These are phyloP conservation scores for Mycena crocata DNA, from an alignment of 768 basidiomycete genomes.

Conservation along the genomic window DNA sequence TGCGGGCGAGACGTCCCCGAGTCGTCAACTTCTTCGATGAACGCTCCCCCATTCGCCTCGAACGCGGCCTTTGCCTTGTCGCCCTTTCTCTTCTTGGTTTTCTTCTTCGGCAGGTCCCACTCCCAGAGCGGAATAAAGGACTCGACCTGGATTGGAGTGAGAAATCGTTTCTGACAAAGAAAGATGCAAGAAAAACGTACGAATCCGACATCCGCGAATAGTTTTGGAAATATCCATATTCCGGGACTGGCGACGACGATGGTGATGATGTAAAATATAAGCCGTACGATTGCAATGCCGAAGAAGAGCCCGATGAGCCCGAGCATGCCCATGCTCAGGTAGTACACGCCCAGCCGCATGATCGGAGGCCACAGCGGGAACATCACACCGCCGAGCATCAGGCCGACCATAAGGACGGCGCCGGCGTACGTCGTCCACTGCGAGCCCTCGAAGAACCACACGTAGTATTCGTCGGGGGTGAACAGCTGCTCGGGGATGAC, in stretches of 20 bases:
- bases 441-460: constrained; percentile 96
- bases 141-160: constrained; percentile 94
- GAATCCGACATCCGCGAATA: constrained; percentile 98
- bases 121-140: constrained; percentile 98
- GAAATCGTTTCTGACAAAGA: too few species aligned
- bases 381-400: constrained; percentile 98
- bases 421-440: constrained; percentile 95
- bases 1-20: constrained; percentile 55
- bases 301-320: constrained; percentile 93
- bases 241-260: constrained; percentile 87
- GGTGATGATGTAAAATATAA: constrained; percentile 96
- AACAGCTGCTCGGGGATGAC: constrained; percentile 88
- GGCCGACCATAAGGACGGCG: constrained; percentile 88
- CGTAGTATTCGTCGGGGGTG: constrained; percentile 85
- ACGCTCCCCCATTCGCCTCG: constrained; percentile 50
- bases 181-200: constrained; percentile 79
- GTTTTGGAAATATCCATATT: constrained; percentile 98
- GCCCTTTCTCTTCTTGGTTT: constrained; percentile 57
- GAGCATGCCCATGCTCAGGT: constrained; percentile 89
- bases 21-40: constrained; percentile 60
- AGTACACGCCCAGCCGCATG: constrained; percentile 95
- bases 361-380: constrained; percentile 98
- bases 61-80: constrained; percentile 39
- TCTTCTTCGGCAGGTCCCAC: constrained; percentile 73
- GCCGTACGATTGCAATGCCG: constrained; percentile 86